Conservation (phyloP, 257 asterid genomes). For the Coffea canephora region DNA sequence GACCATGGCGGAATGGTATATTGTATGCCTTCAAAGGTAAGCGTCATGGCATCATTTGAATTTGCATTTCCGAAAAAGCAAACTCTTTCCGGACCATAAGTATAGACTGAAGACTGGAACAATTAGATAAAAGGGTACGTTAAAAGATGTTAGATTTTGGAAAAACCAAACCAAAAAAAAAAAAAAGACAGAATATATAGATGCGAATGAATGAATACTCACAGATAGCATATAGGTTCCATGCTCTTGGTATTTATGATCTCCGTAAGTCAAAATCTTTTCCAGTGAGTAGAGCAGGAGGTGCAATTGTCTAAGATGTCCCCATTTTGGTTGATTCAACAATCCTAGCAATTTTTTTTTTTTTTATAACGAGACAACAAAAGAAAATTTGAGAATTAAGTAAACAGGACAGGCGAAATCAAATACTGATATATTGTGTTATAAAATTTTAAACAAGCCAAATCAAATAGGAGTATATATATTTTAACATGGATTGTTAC, state of each 20-base stretch:
- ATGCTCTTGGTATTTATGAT: background rate
- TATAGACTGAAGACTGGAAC: slow-evolving; percentile 31
- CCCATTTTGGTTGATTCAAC: slow-evolving; percentile 45
- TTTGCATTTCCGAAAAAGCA: slow-evolving; percentile 48
- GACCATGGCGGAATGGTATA: slow-evolving; percentile 46
- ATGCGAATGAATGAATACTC: background rate
- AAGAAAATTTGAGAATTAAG: background rate
- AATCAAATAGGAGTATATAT: background rate
- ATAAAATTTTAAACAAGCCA: background rate
- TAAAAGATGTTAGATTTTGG: background rate
- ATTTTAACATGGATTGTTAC: too few species aligned
- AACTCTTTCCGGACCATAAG: slow-evolving; percentile 25
- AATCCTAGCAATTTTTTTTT: slow-evolving; percentile 18
- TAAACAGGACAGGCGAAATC: background rate
- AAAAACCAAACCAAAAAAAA: background rate
- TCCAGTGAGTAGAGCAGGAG: slow-evolving; percentile 29
- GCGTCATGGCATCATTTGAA: slow-evolving; percentile 2
- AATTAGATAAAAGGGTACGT: background rate
- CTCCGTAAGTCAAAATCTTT: slow-evolving; percentile 37
- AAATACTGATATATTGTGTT: background rate
- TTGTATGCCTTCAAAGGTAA: slow-evolving; percentile 33
- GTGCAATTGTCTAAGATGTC: slow-evolving; percentile 44
- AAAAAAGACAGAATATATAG: background rate
- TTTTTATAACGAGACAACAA: background rate
- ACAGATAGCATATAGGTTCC: background rate